Evolutionary conservation across 768 basidiomycete genomes (phyloP).

Genomic region (Agrocybe chaxingu): DNA sequence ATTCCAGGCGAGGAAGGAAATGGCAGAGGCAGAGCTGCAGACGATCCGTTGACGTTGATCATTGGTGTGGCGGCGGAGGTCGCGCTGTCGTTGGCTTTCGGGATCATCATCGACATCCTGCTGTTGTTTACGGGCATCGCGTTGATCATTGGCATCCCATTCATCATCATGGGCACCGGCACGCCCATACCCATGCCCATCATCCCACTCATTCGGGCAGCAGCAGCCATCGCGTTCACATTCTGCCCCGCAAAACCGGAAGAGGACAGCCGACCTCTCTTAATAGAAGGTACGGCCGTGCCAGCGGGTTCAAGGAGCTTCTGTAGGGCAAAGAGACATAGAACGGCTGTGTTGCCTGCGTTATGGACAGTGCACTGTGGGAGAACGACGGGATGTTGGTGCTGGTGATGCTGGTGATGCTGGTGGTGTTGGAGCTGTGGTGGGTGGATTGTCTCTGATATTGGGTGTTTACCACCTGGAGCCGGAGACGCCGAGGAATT

Average conservation of each 20-base stretch:
- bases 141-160: neutral
- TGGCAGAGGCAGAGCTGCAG: neutral
- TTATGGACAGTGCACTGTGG: conserved; percentile 56
- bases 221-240: no score
- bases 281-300: conserved; percentile 33
- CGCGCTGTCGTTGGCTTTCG: no score
- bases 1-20: neutral
- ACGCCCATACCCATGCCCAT: conserved; percentile 4
- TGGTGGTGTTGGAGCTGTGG: conserved; percentile 8
- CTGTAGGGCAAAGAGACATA: conserved; percentile 67
- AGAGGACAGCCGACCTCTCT: conserved; percentile 13
- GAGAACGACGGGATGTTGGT: conserved; percentile 22
- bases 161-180: conserved; percentile 13
- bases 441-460: no score
- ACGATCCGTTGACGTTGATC: no score
- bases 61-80: no score
- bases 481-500: no score
- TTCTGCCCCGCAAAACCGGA: no score
- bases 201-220: neutral
- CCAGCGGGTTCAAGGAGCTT: conserved; percentile 57
- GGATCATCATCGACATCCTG: no score
- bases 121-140: conserved; percentile 7
- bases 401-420: conserved; percentile 8
- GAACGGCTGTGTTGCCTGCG: conserved; percentile 78
- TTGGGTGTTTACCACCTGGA: no score